Base-by-base conservation (phyloP, 148 eudicot genomes). In the Hydrangea macrophylla region DNA sequence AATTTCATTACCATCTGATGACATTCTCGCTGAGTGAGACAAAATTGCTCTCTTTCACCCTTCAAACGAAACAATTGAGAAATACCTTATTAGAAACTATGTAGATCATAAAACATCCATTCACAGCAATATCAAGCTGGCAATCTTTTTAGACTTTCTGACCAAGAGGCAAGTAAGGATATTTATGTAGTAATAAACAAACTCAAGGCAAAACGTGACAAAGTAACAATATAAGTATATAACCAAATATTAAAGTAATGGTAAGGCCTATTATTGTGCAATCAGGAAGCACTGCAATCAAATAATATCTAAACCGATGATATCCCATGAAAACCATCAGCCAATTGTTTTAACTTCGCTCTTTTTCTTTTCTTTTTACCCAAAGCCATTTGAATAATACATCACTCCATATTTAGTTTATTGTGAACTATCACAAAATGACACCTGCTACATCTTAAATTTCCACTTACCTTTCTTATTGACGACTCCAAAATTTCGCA, bases 31-130 rank as follows among this genome's bases (percentile, higher is more conserved):
- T 90, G 96, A 68, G 73, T 79, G 55, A 76, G 76, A 65, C 96
- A 88, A 60, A 82, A 79, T 71, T 77, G 58, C 83, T 92, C 98
- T 63, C 87, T 85, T 71, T 81, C 62, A 60, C 75, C 58, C 98
- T 92, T 60, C n/a, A 73, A 78, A 44, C 7, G 32, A 44, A 66
- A 65, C 56, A 70, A 71, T 27, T 71, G 31, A 55, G 63, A 36
- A 36, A 22, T 10, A n/a, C n/a, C n/a, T 9, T 10, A 12, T 63
- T 18, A 63, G 20, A 28, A 11, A 32, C 26, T 23, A n/a, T 13
- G 23, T 12, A n/a, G 6, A 36, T 27, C 37, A 50, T 18, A 39
- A 7, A 72, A 18, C 62, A 39, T 15, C 6, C 20, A 68, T 23
- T 39, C 1, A 7, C 27, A 57, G 9, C 9, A 57, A 18, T 20